phyloP scores from a whole-genome alignment of 1,284 basidiomycete genomes.

The Ceratorhiza oryzae-sativae region DNA sequence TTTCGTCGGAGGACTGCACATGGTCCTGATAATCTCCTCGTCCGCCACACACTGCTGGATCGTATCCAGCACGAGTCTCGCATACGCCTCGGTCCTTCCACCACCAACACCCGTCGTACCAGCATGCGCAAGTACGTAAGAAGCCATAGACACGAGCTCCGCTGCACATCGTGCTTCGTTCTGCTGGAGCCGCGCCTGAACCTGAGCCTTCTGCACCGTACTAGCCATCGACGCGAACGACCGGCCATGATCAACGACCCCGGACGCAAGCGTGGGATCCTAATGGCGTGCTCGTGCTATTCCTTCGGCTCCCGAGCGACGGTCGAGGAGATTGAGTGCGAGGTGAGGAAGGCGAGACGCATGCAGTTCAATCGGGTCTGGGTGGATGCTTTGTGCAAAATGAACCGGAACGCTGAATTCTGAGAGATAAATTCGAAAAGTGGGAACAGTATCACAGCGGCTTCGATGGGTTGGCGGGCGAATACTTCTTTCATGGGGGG shows the following conservation, averaged over 20 bases:
- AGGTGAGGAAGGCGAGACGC: conserved; percentile 59
- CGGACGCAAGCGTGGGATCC: conserved; percentile 27
- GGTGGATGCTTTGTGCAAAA: conserved; percentile 50
- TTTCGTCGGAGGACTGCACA: conserved; percentile 52
- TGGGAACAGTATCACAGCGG: conserved; percentile 63
- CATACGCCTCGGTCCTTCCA: conserved; percentile 65
- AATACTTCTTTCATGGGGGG: conserved; percentile 28
- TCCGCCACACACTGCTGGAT: conserved; percentile 61
- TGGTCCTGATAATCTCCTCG: conserved; percentile 55
- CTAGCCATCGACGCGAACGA: conserved; percentile 30
- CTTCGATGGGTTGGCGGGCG: conserved; percentile 61
- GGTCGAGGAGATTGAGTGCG: conserved; percentile 44
- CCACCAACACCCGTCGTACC: conserved; percentile 59
- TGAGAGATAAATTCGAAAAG: conserved; percentile 64
- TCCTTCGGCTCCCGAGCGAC: conserved; percentile 18
- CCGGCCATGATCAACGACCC: conserved; percentile 25
- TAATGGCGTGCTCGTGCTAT: conserved; percentile 9
- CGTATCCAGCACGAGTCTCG: conserved; percentile 61
- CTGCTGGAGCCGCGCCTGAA: conserved; percentile 21
- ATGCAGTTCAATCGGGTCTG: conserved; percentile 43
- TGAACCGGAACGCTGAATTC: conserved; percentile 58
- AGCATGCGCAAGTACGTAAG: conserved; percentile 69
- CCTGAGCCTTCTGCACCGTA: conserved; percentile 16
- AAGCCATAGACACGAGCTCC: conserved; percentile 53
- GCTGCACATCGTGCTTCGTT: conserved; percentile 27